A percentile compares a stretch with the other conserved stretches of the same genome.
phyloP scores from a whole-genome alignment of 148 eudicot genomes.

The Rhododendron ferrugineum region DNA sequence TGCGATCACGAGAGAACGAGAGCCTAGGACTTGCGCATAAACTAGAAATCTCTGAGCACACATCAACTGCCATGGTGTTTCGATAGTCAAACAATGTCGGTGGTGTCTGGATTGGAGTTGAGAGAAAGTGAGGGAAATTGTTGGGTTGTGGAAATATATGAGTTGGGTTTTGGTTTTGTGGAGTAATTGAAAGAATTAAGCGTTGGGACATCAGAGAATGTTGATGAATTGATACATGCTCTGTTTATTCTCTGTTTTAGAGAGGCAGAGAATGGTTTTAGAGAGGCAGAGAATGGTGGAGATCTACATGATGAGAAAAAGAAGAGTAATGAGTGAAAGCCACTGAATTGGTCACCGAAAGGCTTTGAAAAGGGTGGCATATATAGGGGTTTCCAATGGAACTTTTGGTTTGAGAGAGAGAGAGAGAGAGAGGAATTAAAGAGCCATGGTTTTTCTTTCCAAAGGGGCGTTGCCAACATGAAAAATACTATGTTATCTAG shows the following conservation, averaged over 20 bases:
- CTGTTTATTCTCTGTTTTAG: not conserved
- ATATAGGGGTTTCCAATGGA: conserved; percentile 5
- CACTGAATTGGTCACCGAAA: conserved; percentile 26
- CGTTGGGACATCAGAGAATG: not conserved
- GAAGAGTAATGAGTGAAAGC: conserved; percentile 3
- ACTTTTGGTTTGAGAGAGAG: not conserved
- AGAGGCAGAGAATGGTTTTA: not conserved
- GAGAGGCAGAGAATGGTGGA: not conserved
- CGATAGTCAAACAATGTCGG: not conserved
- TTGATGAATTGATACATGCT: not conserved
- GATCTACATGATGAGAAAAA: not conserved
- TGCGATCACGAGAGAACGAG: conserved; percentile 54
- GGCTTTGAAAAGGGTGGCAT: conserved; percentile 16
- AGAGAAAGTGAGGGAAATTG: conserved; percentile 1
- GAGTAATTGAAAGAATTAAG: conserved; percentile 2
- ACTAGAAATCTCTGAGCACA: conserved; percentile 30
- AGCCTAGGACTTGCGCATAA: conserved; percentile 46
- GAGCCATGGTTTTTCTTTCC: not conserved
- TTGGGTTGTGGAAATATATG: conserved; percentile 12
- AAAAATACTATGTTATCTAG: not conserved
- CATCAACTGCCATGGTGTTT: conserved; percentile 50
- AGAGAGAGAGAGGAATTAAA: not conserved
- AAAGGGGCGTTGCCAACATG: not conserved
- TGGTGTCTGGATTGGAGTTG: conserved; percentile 1
- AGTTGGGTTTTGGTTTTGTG: conserved; percentile 21